Percentiles rank a stretch among this genome's conserved stretches.
phyloP scores from a whole-genome alignment of 164 flowering plant genomes.

The Echeveria elegans region DNA sequence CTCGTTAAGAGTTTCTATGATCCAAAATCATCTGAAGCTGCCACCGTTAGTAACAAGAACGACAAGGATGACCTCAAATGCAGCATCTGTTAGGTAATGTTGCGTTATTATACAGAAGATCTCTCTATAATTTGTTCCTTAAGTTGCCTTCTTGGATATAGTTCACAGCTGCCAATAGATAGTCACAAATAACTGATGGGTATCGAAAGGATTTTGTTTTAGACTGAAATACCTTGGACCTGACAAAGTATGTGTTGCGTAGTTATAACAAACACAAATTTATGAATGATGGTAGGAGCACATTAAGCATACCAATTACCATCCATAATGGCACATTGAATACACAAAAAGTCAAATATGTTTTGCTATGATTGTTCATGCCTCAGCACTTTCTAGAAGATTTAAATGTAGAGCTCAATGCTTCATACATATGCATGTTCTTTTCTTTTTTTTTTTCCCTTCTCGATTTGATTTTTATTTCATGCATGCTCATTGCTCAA shows the following conservation, averaged over 20 bases:
- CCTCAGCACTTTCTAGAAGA: too few relatives aligned
- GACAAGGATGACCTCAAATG: constrained; percentile 52
- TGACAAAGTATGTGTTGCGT: background rate
- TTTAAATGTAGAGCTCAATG: too few relatives aligned
- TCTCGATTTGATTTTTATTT: too few relatives aligned
- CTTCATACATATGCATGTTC: background rate
- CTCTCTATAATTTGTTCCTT: background rate
- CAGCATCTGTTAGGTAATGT: constrained; percentile 88
- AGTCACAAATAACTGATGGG: background rate
- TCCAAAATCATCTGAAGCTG: constrained; percentile 11
- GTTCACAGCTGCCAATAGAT: too few relatives aligned
- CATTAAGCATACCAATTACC: too few relatives aligned
- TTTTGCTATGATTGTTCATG: too few relatives aligned
- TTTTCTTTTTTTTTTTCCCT: background rate
- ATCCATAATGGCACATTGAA: too few relatives aligned
- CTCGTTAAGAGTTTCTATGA: constrained; percentile 40
- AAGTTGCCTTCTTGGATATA: too few relatives aligned
- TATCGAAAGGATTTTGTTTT: background rate
- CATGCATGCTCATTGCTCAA: too few relatives aligned
- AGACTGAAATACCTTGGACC: background rate
- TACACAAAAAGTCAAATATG: too few relatives aligned
- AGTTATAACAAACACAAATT: background rate
- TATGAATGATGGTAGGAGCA: too few relatives aligned
- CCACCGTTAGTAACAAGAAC: background rate
- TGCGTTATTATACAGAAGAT: background rate